Conservation (phyloP, 441 rosid species). For the Pelargonium australe region DNA sequence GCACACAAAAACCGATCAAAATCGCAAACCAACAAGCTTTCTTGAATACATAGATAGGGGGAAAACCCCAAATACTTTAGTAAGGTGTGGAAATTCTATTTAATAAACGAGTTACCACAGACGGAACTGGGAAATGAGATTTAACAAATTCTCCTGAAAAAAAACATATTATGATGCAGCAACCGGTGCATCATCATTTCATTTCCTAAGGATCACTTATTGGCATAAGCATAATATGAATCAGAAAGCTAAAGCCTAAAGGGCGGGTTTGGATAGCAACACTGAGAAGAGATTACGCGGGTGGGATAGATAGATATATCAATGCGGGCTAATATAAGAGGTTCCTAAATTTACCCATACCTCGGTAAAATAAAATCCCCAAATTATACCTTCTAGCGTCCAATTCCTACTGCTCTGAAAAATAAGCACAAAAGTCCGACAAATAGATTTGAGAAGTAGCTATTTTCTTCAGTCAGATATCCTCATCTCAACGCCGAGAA, state of each 20-base stretch:
- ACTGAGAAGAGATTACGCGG: neutral
- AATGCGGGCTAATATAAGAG: no score
- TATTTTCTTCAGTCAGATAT: neutral
- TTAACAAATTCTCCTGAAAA: slow-evolving; percentile 9
- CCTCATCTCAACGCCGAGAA: slow-evolving; percentile 4
- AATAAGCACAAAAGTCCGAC: neutral
- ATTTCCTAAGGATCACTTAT: slow-evolving; percentile 26
- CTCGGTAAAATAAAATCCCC: no score
- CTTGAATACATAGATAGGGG: no score
- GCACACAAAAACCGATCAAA: no score
- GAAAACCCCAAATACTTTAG: no score
- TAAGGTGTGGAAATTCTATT: no score
- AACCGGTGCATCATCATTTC: slow-evolving; percentile 9
- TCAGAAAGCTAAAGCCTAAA: neutral
- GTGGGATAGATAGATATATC: neutral
- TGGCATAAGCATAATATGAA: slow-evolving; percentile 16
- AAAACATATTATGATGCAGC: slow-evolving; percentile 15
- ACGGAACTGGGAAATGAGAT: neutral
- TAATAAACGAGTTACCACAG: neutral
- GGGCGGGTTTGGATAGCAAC: no score
- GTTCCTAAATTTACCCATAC: no score
- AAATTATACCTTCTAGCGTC: no score
- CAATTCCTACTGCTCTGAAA: neutral
- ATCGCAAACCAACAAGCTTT: no score
- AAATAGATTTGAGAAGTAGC: neutral